phyloP scores from a whole-genome alignment of 345 rosid genomes.

The Psidium guajava region DNA sequence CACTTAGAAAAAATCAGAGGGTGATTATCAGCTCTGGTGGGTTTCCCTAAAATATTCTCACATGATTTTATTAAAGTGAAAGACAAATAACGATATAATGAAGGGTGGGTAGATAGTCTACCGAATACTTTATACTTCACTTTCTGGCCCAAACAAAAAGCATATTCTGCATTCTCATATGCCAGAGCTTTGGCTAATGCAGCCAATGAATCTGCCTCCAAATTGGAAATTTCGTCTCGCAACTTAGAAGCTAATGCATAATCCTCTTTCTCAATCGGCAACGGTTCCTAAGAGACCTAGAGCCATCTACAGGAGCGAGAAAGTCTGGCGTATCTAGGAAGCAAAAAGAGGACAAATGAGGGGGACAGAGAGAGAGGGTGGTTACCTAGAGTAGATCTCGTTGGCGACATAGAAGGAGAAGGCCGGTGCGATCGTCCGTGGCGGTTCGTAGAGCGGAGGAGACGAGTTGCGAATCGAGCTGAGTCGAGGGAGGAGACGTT shows the following conservation, averaged over 20 bases:
- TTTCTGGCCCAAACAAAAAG: constrained; percentile 91
- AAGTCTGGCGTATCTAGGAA: too few species aligned
- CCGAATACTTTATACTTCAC: constrained; percentile 71
- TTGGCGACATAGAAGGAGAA: too few species aligned
- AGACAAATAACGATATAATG: background rate
- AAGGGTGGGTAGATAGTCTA: constrained; percentile 7
- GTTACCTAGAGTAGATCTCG: too few species aligned
- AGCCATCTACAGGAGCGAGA: too few species aligned
- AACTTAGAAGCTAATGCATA: constrained; percentile 69
- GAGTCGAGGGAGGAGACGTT: too few species aligned
- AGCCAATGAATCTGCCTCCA: too few species aligned
- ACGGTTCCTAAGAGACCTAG: too few species aligned
- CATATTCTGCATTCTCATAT: constrained; percentile 64
- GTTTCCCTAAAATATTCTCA: background rate
- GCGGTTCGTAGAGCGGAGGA: too few species aligned
- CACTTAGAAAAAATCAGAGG: background rate
- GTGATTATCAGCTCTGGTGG: background rate
- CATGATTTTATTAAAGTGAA: background rate
- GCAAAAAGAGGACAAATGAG: too few species aligned
- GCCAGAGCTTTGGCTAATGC: constrained; percentile 78
- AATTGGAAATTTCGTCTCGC: constrained; percentile 64
- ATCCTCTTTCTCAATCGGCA: constrained; percentile 66
- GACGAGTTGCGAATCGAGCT: too few species aligned
- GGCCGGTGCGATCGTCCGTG: too few species aligned
- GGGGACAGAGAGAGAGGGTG: too few species aligned